These are phyloP conservation scores for Aphanomyces astaci DNA, from an alignment of 352 stramenopile species.

Conservation along the genomic window DNA sequence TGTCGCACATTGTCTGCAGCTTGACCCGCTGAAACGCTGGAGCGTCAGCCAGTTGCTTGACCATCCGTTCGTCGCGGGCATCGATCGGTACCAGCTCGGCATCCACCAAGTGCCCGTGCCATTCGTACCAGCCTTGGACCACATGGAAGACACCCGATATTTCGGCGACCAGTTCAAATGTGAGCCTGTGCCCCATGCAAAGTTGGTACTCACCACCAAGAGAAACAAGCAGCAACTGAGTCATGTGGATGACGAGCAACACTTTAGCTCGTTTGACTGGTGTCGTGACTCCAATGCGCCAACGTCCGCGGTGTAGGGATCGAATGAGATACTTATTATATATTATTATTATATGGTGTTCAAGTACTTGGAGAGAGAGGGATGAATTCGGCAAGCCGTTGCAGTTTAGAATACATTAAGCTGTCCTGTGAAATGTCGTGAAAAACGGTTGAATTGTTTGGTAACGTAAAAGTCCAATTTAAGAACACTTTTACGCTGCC, in stretches of 20 bases:
- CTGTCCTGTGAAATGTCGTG: no score
- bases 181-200: neutral
- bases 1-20: constrained; percentile 50
- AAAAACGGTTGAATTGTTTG: no score
- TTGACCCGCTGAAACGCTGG: constrained; percentile 52
- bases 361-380: no score
- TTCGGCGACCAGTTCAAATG: constrained; percentile 21
- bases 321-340: no score
- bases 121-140: neutral
- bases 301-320: neutral
- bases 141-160: constrained; percentile 3
- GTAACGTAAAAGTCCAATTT: no score
- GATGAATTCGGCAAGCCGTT: no score
- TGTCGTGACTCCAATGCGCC: neutral
- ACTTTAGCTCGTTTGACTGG: constrained; percentile 19
- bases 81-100: constrained; percentile 71
- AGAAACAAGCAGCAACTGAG: no score
- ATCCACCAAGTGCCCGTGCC: constrained; percentile 49
- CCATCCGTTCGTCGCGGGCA: constrained; percentile 60
- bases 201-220: no score
- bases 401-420: no score
- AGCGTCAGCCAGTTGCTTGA: constrained; percentile 58
- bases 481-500: no score
- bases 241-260: neutral
- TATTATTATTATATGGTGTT: no score